Evolutionary conservation across 176 grass and related monocot species (phyloP).

Genomic region (Saccharum officinarum): DNA sequence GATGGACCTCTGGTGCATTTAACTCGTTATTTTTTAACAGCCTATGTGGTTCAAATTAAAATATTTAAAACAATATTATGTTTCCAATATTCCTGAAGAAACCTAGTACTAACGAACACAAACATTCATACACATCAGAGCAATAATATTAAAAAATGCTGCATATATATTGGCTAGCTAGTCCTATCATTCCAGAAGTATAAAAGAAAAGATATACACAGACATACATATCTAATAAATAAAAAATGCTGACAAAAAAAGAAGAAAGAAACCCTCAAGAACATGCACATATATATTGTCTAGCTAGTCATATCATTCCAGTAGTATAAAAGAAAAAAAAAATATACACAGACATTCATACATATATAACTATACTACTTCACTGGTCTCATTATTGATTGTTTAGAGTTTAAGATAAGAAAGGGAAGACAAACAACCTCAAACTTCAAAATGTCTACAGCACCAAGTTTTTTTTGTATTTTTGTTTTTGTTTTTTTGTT

Average conservation of each 20-base stretch:
- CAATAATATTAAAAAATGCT: neutral
- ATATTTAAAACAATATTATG: no score
- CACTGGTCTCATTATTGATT: neutral
- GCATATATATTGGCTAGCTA: neutral
- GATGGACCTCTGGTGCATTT: no score
- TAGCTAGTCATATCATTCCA: neutral
- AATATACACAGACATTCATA: fast-evolving
- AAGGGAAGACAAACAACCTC: neutral
- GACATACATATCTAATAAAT: neutral
- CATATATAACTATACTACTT: neutral
- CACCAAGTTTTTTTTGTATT: neutral
- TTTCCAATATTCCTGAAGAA: no score
- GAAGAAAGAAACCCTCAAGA: neutral
- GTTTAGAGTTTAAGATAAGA: neutral
- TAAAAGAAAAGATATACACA: neutral
- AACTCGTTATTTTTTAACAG: no score
- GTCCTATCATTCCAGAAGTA: neutral
- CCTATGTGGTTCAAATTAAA: no score
- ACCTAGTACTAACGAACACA: neutral
- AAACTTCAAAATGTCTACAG: neutral
- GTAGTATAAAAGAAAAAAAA: neutral
- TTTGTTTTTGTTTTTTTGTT: neutral
- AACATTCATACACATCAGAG: neutral
- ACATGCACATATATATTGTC: no score
- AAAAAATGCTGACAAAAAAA: neutral